These are phyloP conservation scores for Colletotrichum destructivum DNA, from an alignment of 2,329 filamentous ascomycete species.

Conservation along the genomic window DNA sequence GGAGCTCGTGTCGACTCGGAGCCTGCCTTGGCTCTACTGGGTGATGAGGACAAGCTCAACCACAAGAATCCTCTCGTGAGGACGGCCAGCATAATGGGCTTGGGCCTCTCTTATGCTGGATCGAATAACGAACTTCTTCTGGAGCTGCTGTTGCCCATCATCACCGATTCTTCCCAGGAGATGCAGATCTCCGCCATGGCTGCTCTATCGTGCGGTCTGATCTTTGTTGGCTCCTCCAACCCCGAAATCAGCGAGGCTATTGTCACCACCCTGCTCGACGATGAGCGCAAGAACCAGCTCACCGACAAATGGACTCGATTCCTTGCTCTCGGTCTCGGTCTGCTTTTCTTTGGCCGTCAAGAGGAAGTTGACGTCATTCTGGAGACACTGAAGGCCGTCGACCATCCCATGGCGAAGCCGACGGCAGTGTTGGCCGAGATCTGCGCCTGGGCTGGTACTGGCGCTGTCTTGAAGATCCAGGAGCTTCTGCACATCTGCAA, in stretches of 20 bases:
- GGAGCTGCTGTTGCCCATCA: conserved; percentile 87
- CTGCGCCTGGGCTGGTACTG: conserved; percentile 97
- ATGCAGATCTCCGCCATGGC: conserved; percentile 99
- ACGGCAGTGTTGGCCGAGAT: conserved; percentile 95
- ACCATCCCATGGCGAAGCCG: conserved; percentile 97
- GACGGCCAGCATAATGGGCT: conserved; percentile 93
- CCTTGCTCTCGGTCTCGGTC: conserved; percentile 91
- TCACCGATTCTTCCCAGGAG: conserved; percentile 85
- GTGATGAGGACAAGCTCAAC: conserved; percentile 84
- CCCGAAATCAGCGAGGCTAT: conserved; percentile 93
- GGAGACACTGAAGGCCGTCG: conserved; percentile 96
- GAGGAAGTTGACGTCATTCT: conserved; percentile 99
- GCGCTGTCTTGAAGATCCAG: conserved; percentile 96
- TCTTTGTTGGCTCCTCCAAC: conserved; percentile 94
- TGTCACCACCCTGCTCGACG: conserved; percentile 92
- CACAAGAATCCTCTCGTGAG: conserved; percentile 84
- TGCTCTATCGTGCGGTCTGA: conserved; percentile 88
- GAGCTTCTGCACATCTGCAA: conserved; percentile 98
- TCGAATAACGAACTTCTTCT: conserved; percentile 93
- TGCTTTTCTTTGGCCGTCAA: conserved; percentile 96
- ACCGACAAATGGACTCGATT: conserved; percentile 99
- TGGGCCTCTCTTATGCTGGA: conserved; percentile 94
- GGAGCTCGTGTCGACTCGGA: conserved; percentile 92
- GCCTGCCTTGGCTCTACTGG: conserved; percentile 88
- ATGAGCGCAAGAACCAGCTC: conserved; percentile 89